phyloP scores from a whole-genome alignment of 2,329 filamentous ascomycete species.

The Aspergillus sp. region DNA sequence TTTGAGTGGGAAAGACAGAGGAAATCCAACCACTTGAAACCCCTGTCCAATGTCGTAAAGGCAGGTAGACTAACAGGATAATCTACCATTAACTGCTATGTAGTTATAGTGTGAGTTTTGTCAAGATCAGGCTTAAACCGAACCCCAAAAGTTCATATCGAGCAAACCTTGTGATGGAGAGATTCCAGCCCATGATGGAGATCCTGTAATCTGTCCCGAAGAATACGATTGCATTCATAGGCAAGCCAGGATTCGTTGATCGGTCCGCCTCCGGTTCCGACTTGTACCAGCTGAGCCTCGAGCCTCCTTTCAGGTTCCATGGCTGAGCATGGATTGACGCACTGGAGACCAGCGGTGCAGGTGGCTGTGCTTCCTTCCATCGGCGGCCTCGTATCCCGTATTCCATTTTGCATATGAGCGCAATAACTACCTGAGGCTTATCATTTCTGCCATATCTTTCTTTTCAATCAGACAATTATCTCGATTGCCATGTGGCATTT shows the following conservation, averaged over 20 bases:
- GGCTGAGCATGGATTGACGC: background rate
- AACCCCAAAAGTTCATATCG: background rate
- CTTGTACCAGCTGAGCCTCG: too few relatives aligned
- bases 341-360: background rate
- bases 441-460: too few relatives aligned
- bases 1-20: background rate
- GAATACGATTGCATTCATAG: background rate
- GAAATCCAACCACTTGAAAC: too few relatives aligned
- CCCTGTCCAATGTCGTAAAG: too few relatives aligned
- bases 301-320: background rate
- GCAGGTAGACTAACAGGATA: too few relatives aligned
- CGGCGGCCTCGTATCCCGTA: background rate
- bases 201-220: background rate
- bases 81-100: too few relatives aligned
- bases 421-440: too few relatives aligned
- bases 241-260: background rate
- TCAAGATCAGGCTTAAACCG: too few relatives aligned
- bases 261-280: background rate
- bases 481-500: background rate
- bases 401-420: too few relatives aligned
- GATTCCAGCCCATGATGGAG: too few relatives aligned
- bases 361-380: background rate
- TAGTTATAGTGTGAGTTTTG: too few relatives aligned
- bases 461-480: background rate
- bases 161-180: background rate